A percentile compares a stretch with the other conserved stretches of the same genome.
These are phyloP conservation scores for Cladosporium sp. DNA, from an alignment of 2,329 filamentous ascomycete species.

Conservation along the genomic window DNA sequence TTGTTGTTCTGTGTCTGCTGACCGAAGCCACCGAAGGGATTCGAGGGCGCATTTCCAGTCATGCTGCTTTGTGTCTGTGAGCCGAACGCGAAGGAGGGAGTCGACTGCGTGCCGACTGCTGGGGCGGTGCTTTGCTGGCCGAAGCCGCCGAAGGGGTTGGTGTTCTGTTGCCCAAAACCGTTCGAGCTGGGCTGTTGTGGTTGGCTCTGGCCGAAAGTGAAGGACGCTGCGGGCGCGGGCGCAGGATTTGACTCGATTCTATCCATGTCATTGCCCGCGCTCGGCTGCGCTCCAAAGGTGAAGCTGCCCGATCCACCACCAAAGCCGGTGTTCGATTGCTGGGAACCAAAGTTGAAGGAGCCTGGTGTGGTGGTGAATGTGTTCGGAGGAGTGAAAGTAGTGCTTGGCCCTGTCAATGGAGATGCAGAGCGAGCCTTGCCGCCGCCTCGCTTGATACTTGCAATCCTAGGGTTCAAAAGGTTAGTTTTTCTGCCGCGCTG, in stretches of 20 bases:
- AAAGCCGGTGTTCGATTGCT: slow-evolving; percentile 2
- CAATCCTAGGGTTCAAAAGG: not conserved
- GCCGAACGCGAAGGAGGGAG: slow-evolving; percentile 16
- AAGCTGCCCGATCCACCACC: not conserved
- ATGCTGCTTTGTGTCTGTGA: slow-evolving; percentile 11
- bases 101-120: slow-evolving; percentile 5
- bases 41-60: slow-evolving; percentile 11
- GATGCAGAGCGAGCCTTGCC: slow-evolving; percentile 10
- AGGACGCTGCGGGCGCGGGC: slow-evolving; percentile 12
- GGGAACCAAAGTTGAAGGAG: slow-evolving; percentile 9
- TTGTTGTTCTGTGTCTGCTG: slow-evolving; percentile 11
- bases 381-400: slow-evolving; percentile 10
- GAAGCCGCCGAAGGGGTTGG: slow-evolving; percentile 14
- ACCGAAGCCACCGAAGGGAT: slow-evolving; percentile 15
- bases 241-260: slow-evolving; percentile 3
- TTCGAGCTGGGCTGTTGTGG: slow-evolving; percentile 7
- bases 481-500: not conserved
- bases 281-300: slow-evolving; percentile 12
- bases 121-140: slow-evolving; percentile 12
- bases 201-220: slow-evolving; percentile 18
- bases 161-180: slow-evolving; percentile 10
- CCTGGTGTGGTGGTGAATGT: slow-evolving; percentile 9
- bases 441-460: slow-evolving; percentile 8
- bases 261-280: not conserved
- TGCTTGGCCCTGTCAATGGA: slow-evolving; percentile 5